Conservation (phyloP, 2,329 filamentous ascomycete genomes). For the Epichloe baconii region DNA sequence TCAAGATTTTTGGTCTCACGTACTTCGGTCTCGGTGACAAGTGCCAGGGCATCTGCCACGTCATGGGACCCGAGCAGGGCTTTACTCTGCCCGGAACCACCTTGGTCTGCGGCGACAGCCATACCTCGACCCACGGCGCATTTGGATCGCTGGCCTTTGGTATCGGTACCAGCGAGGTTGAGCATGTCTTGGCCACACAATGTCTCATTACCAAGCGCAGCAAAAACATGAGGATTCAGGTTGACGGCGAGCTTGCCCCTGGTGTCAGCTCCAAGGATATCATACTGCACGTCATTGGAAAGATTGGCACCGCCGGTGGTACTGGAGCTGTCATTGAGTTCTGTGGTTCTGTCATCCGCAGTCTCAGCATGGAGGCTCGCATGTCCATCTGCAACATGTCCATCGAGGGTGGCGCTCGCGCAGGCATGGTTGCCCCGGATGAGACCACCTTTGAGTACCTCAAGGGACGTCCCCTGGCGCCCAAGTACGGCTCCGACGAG, state of each 20-base stretch:
- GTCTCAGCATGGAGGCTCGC: constrained; percentile 85
- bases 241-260: constrained; percentile 77
- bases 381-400: constrained; percentile 99
- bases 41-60: constrained; percentile 95
- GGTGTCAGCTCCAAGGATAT: constrained; percentile 96
- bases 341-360: constrained; percentile 84
- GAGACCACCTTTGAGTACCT: constrained; percentile 92
- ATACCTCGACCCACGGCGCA: constrained; percentile 94
- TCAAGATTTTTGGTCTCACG: constrained; percentile 89
- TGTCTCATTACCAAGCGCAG: constrained; percentile 87
- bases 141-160: constrained; percentile 92
- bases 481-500: constrained; percentile 68
- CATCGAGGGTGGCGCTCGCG: constrained; percentile 88
- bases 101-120: constrained; percentile 93
- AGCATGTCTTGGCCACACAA: constrained; percentile 95
- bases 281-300: constrained; percentile 81
- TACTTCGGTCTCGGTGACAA: constrained; percentile 96
- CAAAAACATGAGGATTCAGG: constrained; percentile 97
- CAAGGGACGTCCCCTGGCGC: constrained; percentile 78
- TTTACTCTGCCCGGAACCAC: constrained; percentile 97
- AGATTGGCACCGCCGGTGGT: constrained; percentile 89
- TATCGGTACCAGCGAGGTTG: constrained; percentile 95
- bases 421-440: constrained; percentile 94
- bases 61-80: constrained; percentile 96
- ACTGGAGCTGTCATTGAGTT: constrained; percentile 94